phyloP scores from a whole-genome alignment of 768 basidiomycete genomes.

The Trametes coccinea region DNA sequence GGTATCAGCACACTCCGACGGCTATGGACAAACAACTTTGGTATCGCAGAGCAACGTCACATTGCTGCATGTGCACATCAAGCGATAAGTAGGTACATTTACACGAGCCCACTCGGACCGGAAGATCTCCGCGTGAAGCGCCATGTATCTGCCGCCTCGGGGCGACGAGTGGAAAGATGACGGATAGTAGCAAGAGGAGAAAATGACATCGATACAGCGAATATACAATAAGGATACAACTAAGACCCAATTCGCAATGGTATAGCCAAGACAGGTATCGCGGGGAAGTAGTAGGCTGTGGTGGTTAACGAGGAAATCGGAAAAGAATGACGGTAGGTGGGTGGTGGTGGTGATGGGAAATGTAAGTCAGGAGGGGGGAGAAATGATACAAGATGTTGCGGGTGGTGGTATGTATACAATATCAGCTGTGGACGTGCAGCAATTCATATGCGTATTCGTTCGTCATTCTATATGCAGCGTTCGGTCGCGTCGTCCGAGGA shows the following conservation, averaged over 20 bases:
- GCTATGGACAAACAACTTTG: background rate
- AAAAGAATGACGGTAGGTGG: background rate
- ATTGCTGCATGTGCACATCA: background rate
- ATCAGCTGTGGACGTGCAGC: constrained; percentile 14
- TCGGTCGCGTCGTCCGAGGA: constrained; percentile 1
- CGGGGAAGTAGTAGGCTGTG: background rate
- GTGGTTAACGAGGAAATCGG: background rate
- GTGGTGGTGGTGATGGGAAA: background rate
- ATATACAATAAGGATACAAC: constrained; percentile 18
- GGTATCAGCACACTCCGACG: background rate
- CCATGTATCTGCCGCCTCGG: too few relatives aligned
- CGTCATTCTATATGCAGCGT: constrained; percentile 14
- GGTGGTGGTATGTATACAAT: constrained; percentile 10
- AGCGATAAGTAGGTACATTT: background rate
- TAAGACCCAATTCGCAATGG: constrained; percentile 9
- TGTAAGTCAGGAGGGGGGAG: background rate
- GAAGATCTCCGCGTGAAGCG: too few relatives aligned
- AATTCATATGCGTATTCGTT: constrained; percentile 7
- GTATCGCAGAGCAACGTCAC: too few relatives aligned
- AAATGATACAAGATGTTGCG: constrained; percentile 4
- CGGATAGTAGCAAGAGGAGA: background rate
- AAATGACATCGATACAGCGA: constrained; percentile 8
- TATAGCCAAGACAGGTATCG: constrained; percentile 9
- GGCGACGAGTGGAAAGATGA: background rate
- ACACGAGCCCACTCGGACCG: too few relatives aligned